Conservation (phyloP, 106 monocot species). For the Triglochin maritima region DNA sequence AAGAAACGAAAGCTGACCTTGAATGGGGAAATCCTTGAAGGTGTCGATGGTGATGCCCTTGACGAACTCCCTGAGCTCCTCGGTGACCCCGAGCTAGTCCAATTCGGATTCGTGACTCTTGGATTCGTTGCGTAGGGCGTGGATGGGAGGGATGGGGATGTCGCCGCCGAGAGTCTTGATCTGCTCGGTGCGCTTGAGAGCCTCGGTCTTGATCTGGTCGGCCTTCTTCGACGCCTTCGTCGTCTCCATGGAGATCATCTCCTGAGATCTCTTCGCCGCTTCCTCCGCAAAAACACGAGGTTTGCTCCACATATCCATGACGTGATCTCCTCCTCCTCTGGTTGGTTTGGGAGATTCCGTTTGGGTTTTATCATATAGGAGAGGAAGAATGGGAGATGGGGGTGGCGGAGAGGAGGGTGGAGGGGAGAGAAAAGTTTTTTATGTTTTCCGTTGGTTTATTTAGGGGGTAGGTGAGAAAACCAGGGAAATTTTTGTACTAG, state of each 20-base stretch:
- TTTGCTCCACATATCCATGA: constrained; percentile 81
- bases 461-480: no score
- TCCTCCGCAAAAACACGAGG: constrained; percentile 80
- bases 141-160: constrained; percentile 28
- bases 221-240: constrained; percentile 59
- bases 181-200: constrained; percentile 58
- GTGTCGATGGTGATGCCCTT: constrained; percentile 79
- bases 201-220: constrained; percentile 48
- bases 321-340: constrained; percentile 42
- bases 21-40: constrained; percentile 82
- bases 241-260: constrained; percentile 49
- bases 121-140: no score
- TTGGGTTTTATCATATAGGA: no score
- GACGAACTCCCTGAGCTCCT: constrained; percentile 86
- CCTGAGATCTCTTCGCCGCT: constrained; percentile 72
- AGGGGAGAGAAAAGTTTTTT: no score
- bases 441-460: no score
- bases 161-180: constrained; percentile 78
- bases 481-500: no score
- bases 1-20: constrained; percentile 34
- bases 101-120: constrained; percentile 20
- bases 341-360: not conserved
- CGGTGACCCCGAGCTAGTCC: constrained; percentile 66
- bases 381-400: no score
- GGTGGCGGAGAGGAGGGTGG: no score